Conservation (phyloP, 495 filamentous ascomycete genomes). For the Physcia stellaris region DNA sequence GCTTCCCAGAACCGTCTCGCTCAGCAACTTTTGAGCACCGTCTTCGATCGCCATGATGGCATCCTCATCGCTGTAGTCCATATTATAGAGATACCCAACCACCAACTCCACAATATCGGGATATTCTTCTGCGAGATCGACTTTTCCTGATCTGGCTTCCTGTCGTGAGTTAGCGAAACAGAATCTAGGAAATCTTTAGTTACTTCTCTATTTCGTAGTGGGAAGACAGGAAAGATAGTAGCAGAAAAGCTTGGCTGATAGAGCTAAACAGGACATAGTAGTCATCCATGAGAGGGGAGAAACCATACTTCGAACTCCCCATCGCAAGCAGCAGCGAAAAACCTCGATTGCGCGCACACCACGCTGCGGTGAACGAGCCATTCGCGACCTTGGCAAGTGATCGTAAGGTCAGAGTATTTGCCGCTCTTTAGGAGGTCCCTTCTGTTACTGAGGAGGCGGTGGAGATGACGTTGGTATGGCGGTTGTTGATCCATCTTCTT, state of each 20-base stretch:
- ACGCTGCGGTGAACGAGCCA: conserved; percentile 27
- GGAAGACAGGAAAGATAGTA: too few relatives aligned
- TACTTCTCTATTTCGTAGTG: too few relatives aligned
- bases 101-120: conserved; percentile 23
- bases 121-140: conserved; percentile 17
- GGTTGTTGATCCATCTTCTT: too few relatives aligned
- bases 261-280: too few relatives aligned
- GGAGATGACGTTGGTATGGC: too few relatives aligned
- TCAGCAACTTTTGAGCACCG: not conserved
- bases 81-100: conserved; percentile 23
- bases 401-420: conserved; percentile 26
- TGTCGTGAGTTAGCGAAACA: conserved; percentile 1
- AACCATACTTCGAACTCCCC: conserved; percentile 21
- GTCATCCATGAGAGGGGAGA: not conserved
- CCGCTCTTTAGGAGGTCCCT: too few relatives aligned
- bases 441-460: too few relatives aligned
- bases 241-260: too few relatives aligned
- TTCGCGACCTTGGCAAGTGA: conserved; percentile 19
- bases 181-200: not conserved
- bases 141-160: conserved; percentile 13
- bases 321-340: conserved; percentile 22
- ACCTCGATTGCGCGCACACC: conserved; percentile 17
- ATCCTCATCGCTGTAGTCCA: conserved; percentile 13
- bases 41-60: not conserved
- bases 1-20: not conserved